Evolutionary conservation across 495 filamentous ascomycete genomes (phyloP), one percentile per base, ranked within the genome.

Genomic region (Rhizodiscina lignyota): DNA sequence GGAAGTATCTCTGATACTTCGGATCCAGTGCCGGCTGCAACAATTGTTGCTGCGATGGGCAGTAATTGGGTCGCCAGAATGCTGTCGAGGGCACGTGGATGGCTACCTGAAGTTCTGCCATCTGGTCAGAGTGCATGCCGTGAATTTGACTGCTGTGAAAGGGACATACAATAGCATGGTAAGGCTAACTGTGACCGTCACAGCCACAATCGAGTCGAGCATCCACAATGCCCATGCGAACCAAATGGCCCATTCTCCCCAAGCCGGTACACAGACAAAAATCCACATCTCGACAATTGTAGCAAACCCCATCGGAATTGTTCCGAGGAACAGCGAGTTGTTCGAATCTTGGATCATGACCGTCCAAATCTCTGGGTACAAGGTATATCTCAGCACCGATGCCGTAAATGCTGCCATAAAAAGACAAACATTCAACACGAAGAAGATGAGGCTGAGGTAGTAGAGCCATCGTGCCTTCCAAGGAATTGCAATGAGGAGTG

Each of bases 221-320:
- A 67, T 71, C 73, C 75, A 80, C 21, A 76, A 36, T 8, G 34
- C 54, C 61, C 61, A 67, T 3, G 49, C 61, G 10, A 62, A 13
- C 2, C 46, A 51, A 19, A 34, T 5, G 5, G 33, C 33, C 33
- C 47, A 5, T 44, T 46, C 48, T 54, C 52, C 12, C 52, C 38
- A 0, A 47, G 48, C 8, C 0, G 68, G 67, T 0, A 70, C 68
- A 38, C 68, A 73, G 4, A 72, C 60, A 13, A 62, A 55, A 16
- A 58, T 56, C 17, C 64, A 51, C 68, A 74, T 72, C 32, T 70
- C 71, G 33, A 73, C 54, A 16, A 74, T 68, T 2, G 69, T 79
- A 0, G 70, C 66, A n/a, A 77, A 58, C 4, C 70, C 70, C 68
- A 77, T 75, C 0, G 74, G 74, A 21, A 76, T 57, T 0, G 67